Percentiles rank a stretch among this genome's conserved stretches.
Evolutionary conservation across 306 rosid genomes (phyloP).

Genomic region (Pachyrhizus erosus): DNA sequence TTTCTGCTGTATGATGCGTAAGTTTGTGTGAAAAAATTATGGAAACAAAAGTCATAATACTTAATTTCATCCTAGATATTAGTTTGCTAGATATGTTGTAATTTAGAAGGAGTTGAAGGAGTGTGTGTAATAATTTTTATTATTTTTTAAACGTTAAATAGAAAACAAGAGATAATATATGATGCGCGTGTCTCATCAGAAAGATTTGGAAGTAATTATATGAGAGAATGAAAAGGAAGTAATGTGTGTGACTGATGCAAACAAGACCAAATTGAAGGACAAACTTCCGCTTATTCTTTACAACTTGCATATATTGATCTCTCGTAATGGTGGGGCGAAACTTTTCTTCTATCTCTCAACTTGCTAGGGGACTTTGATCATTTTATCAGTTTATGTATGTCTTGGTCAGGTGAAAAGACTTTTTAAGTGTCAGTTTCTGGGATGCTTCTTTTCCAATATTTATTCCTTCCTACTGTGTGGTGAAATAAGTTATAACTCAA

Average conservation of each 20-base stretch:
- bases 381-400: conserved; percentile 8
- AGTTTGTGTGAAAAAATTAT: not conserved
- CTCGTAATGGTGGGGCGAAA: conserved; percentile 15
- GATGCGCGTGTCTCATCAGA: not conserved
- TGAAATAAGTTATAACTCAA: not conserved
- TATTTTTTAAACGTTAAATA: not conserved
- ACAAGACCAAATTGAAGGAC: conserved; percentile 17
- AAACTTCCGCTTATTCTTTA: not conserved
- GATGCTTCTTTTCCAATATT: not conserved
- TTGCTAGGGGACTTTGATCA: not conserved
- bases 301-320: conserved; percentile 31
- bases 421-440: not conserved
- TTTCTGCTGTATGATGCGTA: not conserved
- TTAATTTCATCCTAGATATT: not conserved
- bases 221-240: not conserved
- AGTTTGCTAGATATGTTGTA: no score
- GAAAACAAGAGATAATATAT: not conserved
- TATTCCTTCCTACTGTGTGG: not conserved
- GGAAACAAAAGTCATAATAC: not conserved
- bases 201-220: not conserved
- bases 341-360: conserved; percentile 32
- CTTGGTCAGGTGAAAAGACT: not conserved
- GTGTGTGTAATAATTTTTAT: not conserved
- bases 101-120: not conserved
- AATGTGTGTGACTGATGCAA: not conserved